phyloP scores from a whole-genome alignment of 164 flowering plant species.

The Sextonia rubra region DNA sequence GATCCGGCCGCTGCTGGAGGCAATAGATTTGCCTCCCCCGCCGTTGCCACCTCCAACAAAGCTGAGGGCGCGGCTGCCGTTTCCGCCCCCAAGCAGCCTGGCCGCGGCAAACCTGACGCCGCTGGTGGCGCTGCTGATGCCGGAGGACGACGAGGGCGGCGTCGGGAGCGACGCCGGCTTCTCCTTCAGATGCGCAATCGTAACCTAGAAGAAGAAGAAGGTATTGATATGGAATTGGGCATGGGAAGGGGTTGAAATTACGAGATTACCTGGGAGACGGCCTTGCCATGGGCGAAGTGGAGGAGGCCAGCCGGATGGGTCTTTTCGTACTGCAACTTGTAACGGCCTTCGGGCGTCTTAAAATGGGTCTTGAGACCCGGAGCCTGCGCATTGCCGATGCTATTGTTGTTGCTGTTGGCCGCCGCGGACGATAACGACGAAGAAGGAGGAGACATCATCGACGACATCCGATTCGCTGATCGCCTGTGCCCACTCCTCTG shows the following conservation, averaged over 20 bases:
- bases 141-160: slow-evolving; percentile 37
- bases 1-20: slow-evolving; percentile 38
- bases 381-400: slow-evolving; percentile 37
- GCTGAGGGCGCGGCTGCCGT: slow-evolving; percentile 81
- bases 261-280: slow-evolving; percentile 68
- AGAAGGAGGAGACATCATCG: slow-evolving; percentile 6
- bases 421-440: not conserved
- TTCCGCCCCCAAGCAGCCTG: slow-evolving; percentile 69
- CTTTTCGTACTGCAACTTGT: slow-evolving; percentile 90
- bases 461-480: slow-evolving; percentile 5
- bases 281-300: slow-evolving; percentile 80
- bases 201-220: slow-evolving; percentile 39
- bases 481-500: not conserved
- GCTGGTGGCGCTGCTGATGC: slow-evolving; percentile 48
- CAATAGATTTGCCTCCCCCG: slow-evolving; percentile 43
- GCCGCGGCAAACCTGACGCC: slow-evolving; percentile 89
- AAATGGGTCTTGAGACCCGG: slow-evolving; percentile 88
- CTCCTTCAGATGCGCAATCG: slow-evolving; percentile 84
- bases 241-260: not conserved
- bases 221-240: not conserved
- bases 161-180: slow-evolving; percentile 44
- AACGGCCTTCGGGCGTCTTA: slow-evolving; percentile 95
- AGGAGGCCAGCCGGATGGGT: slow-evolving; percentile 81
- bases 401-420: not conserved
- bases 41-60: slow-evolving; percentile 81